A percentile compares a stretch with the other conserved stretches of the same genome.
These are phyloP conservation scores for Histomonas meleagridis DNA, from an alignment of 208 protist genomes.

Conservation along the genomic window DNA sequence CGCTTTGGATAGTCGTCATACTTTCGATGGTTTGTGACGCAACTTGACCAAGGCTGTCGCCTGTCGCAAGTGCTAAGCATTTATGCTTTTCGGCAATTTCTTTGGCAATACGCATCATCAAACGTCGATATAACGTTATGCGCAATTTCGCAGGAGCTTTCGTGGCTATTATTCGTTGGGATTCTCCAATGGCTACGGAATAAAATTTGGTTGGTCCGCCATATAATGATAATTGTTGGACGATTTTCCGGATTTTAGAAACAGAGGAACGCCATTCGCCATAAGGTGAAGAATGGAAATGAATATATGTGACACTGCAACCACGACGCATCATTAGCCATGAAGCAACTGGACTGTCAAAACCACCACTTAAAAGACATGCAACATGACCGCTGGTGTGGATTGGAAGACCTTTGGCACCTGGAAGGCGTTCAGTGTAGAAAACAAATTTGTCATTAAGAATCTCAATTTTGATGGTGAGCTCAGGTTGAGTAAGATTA, in stretches of 20 bases:
- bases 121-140: neutral
- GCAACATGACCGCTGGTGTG: neutral
- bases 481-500: neutral
- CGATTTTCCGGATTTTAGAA: neutral
- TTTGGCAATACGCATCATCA: neutral
- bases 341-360: neutral
- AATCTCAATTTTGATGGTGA: neutral
- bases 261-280: neutral
- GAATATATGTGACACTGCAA: neutral
- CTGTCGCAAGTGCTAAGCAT: neutral
- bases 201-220: neutral
- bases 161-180: neutral
- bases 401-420: neutral
- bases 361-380: neutral
- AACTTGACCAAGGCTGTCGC: constrained; percentile 12
- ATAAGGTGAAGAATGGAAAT: constrained; percentile 8
- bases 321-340: neutral
- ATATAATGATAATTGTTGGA: neutral
- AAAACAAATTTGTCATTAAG: neutral
- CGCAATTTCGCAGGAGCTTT: neutral
- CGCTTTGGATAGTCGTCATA: constrained; percentile 3
- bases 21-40: constrained; percentile 8
- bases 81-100: neutral
- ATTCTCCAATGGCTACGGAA: neutral
- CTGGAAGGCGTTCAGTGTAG: neutral